phyloP scores from a whole-genome alignment of 1,139 yeast species.

The Nadsonia commutata region DNA sequence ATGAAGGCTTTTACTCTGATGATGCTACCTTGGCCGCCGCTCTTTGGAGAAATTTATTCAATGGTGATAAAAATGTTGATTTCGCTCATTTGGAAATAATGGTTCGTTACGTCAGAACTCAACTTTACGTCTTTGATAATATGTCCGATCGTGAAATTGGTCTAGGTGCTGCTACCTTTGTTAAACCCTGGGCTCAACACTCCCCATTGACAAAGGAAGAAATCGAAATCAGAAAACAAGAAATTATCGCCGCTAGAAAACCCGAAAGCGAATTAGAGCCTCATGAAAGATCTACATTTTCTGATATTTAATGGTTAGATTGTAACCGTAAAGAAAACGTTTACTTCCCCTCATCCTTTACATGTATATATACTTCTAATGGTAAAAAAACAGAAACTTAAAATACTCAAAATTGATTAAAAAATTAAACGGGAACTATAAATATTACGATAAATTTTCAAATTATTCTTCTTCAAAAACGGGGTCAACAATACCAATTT shows the following conservation, averaged over 20 bases:
- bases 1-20: constrained; percentile 74
- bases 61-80: constrained; percentile 72
- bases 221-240: not conserved
- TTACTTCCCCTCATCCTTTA: too few relatives aligned
- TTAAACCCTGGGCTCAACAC: constrained; percentile 72
- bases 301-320: not conserved
- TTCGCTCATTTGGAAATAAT: constrained; percentile 74
- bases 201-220: constrained; percentile 39
- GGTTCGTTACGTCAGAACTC: constrained; percentile 78
- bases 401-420: too few relatives aligned
- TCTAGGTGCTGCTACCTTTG: constrained; percentile 72
- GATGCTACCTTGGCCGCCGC: constrained; percentile 83
- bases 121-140: constrained; percentile 70
- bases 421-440: too few relatives aligned
- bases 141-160: constrained; percentile 88
- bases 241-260: not conserved
- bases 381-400: too few relatives aligned
- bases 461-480: not conserved
- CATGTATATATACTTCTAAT: too few relatives aligned
- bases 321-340: too few relatives aligned
- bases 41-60: constrained; percentile 45
- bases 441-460: not conserved
- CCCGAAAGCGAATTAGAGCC: not conserved
- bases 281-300: not conserved
- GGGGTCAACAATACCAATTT: not conserved